phyloP scores from a whole-genome alignment of 1,284 basidiomycete genomes.

The Sporisorium iseilematis-ciliati region DNA sequence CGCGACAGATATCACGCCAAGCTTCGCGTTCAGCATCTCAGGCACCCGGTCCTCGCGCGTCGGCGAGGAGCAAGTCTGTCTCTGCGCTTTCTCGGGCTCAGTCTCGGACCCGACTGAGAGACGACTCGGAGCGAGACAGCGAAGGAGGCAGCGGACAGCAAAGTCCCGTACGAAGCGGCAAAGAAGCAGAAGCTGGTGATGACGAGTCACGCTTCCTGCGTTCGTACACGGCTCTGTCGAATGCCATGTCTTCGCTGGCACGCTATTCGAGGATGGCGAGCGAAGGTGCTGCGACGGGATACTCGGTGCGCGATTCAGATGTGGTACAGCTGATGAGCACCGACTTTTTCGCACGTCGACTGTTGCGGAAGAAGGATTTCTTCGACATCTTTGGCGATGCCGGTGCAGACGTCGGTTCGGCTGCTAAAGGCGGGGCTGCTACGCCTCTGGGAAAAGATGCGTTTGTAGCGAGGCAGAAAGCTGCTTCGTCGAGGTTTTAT shows the following conservation, averaged over 20 bases:
- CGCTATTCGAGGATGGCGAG: constrained; percentile 39
- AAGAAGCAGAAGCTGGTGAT: constrained; percentile 20
- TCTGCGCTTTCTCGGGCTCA: constrained; percentile 19
- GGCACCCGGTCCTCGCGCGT: constrained; percentile 11
- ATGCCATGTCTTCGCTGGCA: constrained; percentile 56
- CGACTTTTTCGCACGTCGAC: constrained; percentile 50
- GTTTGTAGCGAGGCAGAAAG: constrained; percentile 26
- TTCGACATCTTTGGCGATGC: constrained; percentile 36
- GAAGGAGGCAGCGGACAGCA: constrained; percentile 1
- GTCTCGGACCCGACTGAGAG: constrained; percentile 14
- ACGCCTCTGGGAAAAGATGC: constrained; percentile 25
- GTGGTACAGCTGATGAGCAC: constrained; percentile 61
- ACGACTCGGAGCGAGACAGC: constrained; percentile 5
- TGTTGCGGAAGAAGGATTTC: constrained; percentile 45
- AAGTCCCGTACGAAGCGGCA: constrained; percentile 2
- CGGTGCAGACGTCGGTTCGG: constrained; percentile 7
- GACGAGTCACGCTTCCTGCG: constrained; percentile 53
- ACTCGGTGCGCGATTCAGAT: constrained; percentile 57
- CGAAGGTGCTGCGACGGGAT: constrained; percentile 34
- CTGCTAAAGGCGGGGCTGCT: constrained; percentile 14
- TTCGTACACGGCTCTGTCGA: constrained; percentile 57
- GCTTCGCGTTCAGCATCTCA: constrained; percentile 22
- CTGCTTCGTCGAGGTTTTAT: constrained; percentile 26
- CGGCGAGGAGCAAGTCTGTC: constrained; percentile 16
- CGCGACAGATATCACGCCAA: constrained; percentile 14